Base-by-base conservation (phyloP, 352 stramenopile genomes). In the Phytophthora syringae region DNA sequence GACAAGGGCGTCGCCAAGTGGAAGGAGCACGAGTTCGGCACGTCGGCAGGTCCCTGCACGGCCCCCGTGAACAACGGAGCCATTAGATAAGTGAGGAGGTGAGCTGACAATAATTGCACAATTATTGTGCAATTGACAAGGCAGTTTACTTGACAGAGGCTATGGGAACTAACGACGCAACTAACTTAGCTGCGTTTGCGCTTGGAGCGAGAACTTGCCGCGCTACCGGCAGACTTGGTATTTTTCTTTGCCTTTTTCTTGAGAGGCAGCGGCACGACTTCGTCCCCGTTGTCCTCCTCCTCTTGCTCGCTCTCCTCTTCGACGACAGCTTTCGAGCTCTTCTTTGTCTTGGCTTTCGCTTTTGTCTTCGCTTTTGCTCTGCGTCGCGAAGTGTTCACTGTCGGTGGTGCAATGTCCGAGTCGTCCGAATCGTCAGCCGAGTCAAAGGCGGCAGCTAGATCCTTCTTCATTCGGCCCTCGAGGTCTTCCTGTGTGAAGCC, bases 11-110 rank as follows among this genome's bases (percentile, higher is more conserved):
- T 96, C 7, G 88, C 88, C 57, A 93, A 86, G 71, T 96, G 86
- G 86, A 90, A 93, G 68, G 82, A 89, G 28, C 77, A 94, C 69
- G 76, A 79, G 20, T 93, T 96, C 61, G 49, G 52, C 28, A 96
- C 88, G 43, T 92, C 82, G 6, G 84, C 81, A 1, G 88, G 88
- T 16, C 60, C 88, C 6, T 96, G 88, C 75, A 89, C 77, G 53
- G 84, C 88, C 1, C 79, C 82, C 13, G 74, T 96, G 27, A 50
- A 54, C 40, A 94, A 92, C 68, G 88, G 76, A 16, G 72, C 93
- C 67, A 92, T 96, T 69, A 72, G 84, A 88, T 92, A 89, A 82
- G 64, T 22, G 18, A n/a, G n/a, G n/a, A n/a, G n/a, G n/a, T n/a
- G n/a, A n/a, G n/a, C n/a, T n/a, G n/a, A n/a, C n/a, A n/a, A n/a